These are phyloP conservation scores for Cercophora sp. DNA, from an alignment of 495 filamentous ascomycete species.

Conservation along the genomic window DNA sequence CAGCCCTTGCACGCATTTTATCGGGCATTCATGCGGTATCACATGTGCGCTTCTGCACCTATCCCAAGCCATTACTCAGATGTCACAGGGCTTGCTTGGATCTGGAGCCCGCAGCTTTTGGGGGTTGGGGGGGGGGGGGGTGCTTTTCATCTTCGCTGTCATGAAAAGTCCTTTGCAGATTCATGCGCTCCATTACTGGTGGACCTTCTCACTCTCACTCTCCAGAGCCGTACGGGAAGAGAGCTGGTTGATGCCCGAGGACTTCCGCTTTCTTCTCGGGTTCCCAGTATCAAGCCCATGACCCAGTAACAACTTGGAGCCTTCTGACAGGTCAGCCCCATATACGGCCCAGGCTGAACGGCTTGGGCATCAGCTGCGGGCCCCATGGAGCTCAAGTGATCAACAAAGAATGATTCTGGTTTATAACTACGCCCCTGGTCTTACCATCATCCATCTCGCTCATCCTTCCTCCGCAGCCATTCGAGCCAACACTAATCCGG, in stretches of 20 bases:
- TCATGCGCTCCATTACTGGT: neutral
- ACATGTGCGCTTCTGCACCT: neutral
- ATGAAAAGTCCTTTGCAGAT: neutral
- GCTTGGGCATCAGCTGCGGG: neutral
- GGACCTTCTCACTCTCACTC: neutral
- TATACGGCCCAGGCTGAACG: neutral
- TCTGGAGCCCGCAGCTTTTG: neutral
- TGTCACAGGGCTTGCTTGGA: neutral
- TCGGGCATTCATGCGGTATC: neutral
- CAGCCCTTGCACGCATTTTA: neutral
- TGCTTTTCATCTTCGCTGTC: neutral
- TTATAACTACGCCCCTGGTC: neutral
- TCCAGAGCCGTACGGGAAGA: neutral
- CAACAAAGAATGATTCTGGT: neutral
- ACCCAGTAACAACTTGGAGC: neutral
- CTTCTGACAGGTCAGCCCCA: neutral
- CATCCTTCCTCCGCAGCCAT: neutral
- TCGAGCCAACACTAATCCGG: neutral
- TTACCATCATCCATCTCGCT: neutral
- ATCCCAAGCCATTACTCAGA: neutral
- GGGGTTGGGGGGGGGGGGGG: neutral
- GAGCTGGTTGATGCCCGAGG: neutral
- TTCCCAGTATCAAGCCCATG: neutral
- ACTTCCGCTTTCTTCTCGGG: neutral
- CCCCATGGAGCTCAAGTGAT: neutral